A percentile compares a stretch with the other conserved stretches of the same genome.
phyloP scores from a whole-genome alignment of 495 filamentous ascomycete species.

The Rusavskia elegans region DNA sequence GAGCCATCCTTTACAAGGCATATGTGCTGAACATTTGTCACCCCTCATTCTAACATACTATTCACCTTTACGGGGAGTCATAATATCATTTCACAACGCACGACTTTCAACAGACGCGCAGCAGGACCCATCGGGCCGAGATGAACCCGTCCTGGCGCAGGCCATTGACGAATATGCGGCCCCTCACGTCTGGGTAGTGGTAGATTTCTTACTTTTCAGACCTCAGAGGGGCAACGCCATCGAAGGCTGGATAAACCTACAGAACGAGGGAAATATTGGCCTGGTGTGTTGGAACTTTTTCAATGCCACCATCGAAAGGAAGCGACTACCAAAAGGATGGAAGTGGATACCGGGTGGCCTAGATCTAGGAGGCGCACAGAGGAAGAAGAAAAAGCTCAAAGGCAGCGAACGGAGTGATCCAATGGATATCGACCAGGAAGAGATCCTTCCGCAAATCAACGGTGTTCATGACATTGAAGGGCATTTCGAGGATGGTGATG shows the following conservation, averaged over 20 bases:
- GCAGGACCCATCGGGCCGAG: constrained; percentile 14
- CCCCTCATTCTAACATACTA: constrained; percentile 63
- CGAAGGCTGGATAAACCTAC: constrained; percentile 53
- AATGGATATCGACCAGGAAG: background rate
- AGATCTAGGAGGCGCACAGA: background rate
- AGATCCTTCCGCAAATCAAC: constrained; percentile 18
- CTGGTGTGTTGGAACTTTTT: constrained; percentile 61
- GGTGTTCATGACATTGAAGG: constrained; percentile 29
- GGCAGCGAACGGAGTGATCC: constrained; percentile 11
- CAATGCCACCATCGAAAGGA: constrained; percentile 52
- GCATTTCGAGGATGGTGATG: constrained; percentile 45
- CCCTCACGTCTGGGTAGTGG: constrained; percentile 54
- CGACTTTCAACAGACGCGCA: constrained; percentile 15
- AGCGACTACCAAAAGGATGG: constrained; percentile 51
- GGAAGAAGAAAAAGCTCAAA: constrained; percentile 2
- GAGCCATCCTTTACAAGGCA: constrained; percentile 41
- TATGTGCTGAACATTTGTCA: constrained; percentile 60
- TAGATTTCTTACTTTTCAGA: constrained; percentile 54
- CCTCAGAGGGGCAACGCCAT: constrained; percentile 41
- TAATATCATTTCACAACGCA: constrained; percentile 54
- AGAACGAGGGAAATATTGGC: constrained; percentile 57
- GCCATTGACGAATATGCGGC: constrained; percentile 52
- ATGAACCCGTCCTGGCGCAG: constrained; percentile 32
- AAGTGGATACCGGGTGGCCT: constrained; percentile 32
- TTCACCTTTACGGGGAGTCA: constrained; percentile 49